Evolutionary conservation across 2,329 filamentous ascomycete species (phyloP), one percentile per base, ranked within the genome.

Genomic region (Dothiorella sarmentorum): DNA sequence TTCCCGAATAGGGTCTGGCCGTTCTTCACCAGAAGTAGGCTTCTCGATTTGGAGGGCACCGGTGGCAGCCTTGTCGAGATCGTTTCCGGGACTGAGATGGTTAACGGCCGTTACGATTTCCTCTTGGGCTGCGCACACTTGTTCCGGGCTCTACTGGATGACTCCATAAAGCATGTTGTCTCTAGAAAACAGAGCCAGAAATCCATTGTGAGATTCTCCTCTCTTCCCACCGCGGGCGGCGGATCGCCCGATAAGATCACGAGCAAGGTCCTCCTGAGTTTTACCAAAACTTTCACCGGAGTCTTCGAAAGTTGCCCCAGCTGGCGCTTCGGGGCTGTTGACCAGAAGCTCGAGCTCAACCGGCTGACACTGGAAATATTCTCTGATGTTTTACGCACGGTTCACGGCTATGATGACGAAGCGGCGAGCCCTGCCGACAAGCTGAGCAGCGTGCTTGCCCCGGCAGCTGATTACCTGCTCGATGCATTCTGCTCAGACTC

Each of bases 1-100:
- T 84, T 88, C 53, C 93, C 94, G 0, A 89, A 88, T 59, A 82
- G 92, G 61, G 86, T 96, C 5, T 97, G 94, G 92, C 91, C 93
- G 3, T 90, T 93, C 70, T 82, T 99, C 66, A 85, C 87, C 3
- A 85, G 90, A 59, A 95, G 90, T 70, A 85, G 87, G 62, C 78
- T 99, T 17, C 79, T 99, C 44, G 88, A 89, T 64, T 83, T 86
- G 5, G 87, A 91, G 64, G 86, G 89, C 9, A 87, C 86, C 62
- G 86, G 86, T 13, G 90, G 91, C 10, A 86, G 88, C 61, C 81
- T 99, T 61, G 84, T 87, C 37, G 85, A 85, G 51, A 86, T 97
- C 53, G 83, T 95, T 2, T 89, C 89, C n/a, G 87, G 85, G 22
- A 83, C 91, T 3, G 94, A 99, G 68, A 82, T 96, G 59, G 84